Conservation (phyloP, 2,329 filamentous ascomycete species). For the Sclerotiophoma versabilis region DNA sequence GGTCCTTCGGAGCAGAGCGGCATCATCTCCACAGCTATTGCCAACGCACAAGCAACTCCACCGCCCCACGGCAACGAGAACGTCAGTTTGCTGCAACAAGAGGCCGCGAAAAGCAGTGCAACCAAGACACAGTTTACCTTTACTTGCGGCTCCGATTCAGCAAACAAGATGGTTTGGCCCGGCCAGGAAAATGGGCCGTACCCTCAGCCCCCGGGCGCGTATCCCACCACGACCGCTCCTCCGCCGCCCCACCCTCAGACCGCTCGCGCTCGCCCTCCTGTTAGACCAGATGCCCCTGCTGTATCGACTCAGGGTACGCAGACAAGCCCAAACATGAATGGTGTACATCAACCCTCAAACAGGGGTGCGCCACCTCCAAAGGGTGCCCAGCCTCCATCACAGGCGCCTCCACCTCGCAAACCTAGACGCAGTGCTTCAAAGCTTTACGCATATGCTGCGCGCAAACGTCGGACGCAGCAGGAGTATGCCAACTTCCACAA, state of each 20-base stretch:
- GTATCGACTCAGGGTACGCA: conserved; percentile 63
- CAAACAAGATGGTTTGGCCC: conserved; percentile 79
- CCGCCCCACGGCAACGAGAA: conserved; percentile 71
- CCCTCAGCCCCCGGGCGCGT: conserved; percentile 49
- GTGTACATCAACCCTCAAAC: conserved; percentile 34
- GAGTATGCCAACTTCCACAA: conserved; percentile 78
- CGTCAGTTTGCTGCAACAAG: conserved; percentile 77
- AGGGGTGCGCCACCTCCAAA: conserved; percentile 48
- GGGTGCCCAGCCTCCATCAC: conserved; percentile 49
- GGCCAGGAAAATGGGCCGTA: conserved; percentile 59
- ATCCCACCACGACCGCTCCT: conserved; percentile 30
- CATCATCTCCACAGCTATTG: conserved; percentile 92
- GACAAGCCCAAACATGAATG: conserved; percentile 61
- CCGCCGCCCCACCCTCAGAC: conserved; percentile 29
- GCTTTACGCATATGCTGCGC: conserved; percentile 77
- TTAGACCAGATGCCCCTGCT: conserved; percentile 45
- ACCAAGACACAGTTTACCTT: conserved; percentile 94
- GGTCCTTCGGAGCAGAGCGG: conserved; percentile 65
- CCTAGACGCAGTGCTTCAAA: conserved; percentile 69
- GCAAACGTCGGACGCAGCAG: conserved; percentile 78
- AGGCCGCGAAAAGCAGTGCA: conserved; percentile 67
- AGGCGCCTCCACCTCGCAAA: conserved; percentile 63
- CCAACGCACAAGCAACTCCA: conserved; percentile 71
- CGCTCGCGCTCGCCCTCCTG: conserved; percentile 39
- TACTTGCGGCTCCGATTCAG: conserved; percentile 88